Evolutionary conservation across 2,329 filamentous ascomycete genomes (phyloP).

Genomic region (Neophaeococcomyces mojaviensis): DNA sequence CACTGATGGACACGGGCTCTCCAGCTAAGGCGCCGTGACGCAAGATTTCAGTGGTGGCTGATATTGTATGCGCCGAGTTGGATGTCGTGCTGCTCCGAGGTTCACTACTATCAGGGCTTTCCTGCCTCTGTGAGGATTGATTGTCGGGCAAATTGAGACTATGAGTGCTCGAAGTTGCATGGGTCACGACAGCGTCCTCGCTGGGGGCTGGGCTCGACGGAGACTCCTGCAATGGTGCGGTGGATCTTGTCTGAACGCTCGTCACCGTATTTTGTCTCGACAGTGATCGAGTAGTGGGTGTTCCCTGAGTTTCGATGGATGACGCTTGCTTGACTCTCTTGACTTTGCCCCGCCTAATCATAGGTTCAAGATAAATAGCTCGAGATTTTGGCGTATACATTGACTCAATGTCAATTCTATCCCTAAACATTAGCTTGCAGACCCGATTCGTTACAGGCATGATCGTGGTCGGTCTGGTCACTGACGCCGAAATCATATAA

Average conservation of each 20-base stretch:
- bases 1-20: conserved; percentile 70
- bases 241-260: conserved; percentile 17
- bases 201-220: conserved; percentile 50
- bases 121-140: conserved; percentile 29
- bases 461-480: conserved; percentile 83
- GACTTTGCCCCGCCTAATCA: conserved; percentile 61
- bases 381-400: conserved; percentile 68
- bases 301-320: conserved; percentile 36
- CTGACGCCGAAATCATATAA: conserved; percentile 81
- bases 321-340: conserved; percentile 46
- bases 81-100: conserved; percentile 44
- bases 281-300: conserved; percentile 40
- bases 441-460: conserved; percentile 73
- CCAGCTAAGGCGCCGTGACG: conserved; percentile 80
- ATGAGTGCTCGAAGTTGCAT: conserved; percentile 56
- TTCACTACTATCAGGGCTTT: conserved; percentile 37
- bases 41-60: conserved; percentile 72
- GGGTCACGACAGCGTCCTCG: conserved; percentile 64
- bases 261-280: conserved; percentile 22
- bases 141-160: conserved; percentile 48
- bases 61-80: conserved; percentile 70
- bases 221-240: conserved; percentile 28
- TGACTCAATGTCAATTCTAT: conserved; percentile 75
- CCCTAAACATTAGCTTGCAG: conserved; percentile 68
- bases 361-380: conserved; percentile 79